phyloP scores from a whole-genome alignment of 2,329 filamentous ascomycete species.

The Pestalotiopsis sp. region DNA sequence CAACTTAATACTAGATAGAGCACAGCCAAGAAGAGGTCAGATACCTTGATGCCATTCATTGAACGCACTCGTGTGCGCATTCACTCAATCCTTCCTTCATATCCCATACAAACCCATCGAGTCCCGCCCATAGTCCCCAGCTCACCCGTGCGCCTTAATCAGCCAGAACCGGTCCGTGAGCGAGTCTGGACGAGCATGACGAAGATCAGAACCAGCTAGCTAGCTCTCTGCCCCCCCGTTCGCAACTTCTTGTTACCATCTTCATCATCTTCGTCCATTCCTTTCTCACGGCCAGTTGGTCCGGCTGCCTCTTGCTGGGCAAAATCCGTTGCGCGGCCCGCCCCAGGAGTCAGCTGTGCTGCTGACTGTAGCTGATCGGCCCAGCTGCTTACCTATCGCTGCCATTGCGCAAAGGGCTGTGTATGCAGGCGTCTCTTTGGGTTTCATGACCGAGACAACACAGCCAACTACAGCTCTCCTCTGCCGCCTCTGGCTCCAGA shows the following conservation, averaged over 20 bases:
- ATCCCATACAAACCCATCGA: background rate
- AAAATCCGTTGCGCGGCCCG: background rate
- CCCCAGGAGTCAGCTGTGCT: background rate
- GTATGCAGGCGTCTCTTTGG: background rate
- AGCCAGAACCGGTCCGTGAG: background rate
- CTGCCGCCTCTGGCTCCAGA: background rate
- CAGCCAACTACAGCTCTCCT: background rate
- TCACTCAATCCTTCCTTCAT: background rate
- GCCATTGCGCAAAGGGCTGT: background rate
- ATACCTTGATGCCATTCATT: background rate
- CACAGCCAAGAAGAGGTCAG: background rate
- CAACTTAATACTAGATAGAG: background rate
- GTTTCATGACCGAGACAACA: slow-evolving; percentile 3
- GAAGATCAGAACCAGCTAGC: background rate
- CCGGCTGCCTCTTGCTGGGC: background rate
- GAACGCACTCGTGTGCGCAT: background rate
- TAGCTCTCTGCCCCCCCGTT: background rate
- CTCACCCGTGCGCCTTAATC: background rate
- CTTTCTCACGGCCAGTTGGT: background rate
- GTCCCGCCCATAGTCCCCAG: background rate
- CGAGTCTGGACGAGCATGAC: background rate
- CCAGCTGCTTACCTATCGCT: background rate
- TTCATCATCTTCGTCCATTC: background rate
- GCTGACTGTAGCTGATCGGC: background rate
- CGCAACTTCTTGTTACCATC: background rate